Evolutionary conservation across 2,329 filamentous ascomycete species (phyloP).

Genomic region (Fusarium gaditjirri): DNA sequence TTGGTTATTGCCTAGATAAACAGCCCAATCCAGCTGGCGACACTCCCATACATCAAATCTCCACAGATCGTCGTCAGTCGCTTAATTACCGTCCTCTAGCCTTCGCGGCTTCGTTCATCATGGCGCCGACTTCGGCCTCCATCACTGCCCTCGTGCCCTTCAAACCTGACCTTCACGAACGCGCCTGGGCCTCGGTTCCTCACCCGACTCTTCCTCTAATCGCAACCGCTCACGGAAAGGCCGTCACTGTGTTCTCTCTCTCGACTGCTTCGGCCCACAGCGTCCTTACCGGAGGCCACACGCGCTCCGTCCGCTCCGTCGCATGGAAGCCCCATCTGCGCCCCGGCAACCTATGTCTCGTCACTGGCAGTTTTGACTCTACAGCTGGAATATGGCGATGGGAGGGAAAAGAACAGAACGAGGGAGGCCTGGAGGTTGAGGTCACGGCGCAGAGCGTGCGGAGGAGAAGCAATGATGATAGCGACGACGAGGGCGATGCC

Average conservation of each 20-base stretch:
- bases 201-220: conserved; percentile 89
- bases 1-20: not conserved
- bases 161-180: conserved; percentile 69
- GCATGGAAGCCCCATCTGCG: conserved; percentile 84
- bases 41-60: not conserved
- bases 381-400: conserved; percentile 87
- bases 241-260: conserved; percentile 89
- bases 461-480: conserved; percentile 35
- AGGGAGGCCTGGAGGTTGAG: conserved; percentile 55
- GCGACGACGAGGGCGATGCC: conserved; percentile 55
- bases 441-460: conserved; percentile 46
- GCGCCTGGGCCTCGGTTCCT: conserved; percentile 86
- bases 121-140: conserved; percentile 42
- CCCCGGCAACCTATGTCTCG: conserved; percentile 76
- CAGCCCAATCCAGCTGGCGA: not conserved
- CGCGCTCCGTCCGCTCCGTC: conserved; percentile 84
- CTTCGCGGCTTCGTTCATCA: conserved; percentile 25
- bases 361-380: conserved; percentile 93
- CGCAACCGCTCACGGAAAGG: conserved; percentile 88
- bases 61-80: not conserved
- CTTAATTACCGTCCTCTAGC: not conserved
- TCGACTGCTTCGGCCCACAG: conserved; percentile 82
- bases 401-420: conserved; percentile 58
- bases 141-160: conserved; percentile 62
- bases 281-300: conserved; percentile 86